These are phyloP conservation scores for Claviceps spartinae DNA, from an alignment of 2,329 filamentous ascomycete species.

Conservation along the genomic window DNA sequence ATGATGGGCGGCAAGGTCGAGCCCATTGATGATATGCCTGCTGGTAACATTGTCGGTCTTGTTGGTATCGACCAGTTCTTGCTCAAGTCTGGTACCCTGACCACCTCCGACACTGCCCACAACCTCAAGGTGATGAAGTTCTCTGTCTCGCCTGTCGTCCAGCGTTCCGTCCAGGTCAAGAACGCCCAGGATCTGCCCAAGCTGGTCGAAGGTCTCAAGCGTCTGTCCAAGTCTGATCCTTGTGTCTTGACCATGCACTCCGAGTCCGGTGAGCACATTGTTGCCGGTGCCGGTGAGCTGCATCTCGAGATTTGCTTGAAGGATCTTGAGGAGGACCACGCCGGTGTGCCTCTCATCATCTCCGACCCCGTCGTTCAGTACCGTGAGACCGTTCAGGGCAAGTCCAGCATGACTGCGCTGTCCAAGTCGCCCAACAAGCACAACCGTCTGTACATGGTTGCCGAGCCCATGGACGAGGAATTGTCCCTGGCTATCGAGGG, in stretches of 20 bases:
- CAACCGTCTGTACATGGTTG: constrained; percentile 98
- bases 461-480: constrained; percentile 83
- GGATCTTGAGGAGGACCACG: constrained; percentile 99
- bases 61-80: constrained; percentile 99
- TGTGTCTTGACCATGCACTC: constrained; percentile 85
- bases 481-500: constrained; percentile 78
- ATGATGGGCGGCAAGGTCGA: constrained; percentile 99
- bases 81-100: constrained; percentile 99
- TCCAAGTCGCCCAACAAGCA: constrained; percentile 99
- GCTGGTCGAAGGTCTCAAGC: constrained; percentile 99
- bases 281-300: constrained; percentile 97
- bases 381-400: constrained; percentile 81
- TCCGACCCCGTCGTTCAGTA: constrained; percentile 97
- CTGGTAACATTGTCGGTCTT: constrained; percentile 98
- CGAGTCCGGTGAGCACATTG: constrained; percentile 95
- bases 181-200: constrained; percentile 99
- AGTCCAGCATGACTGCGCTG: constrained; percentile 88
- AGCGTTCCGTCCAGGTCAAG: constrained; percentile 98
- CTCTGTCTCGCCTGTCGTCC: constrained; percentile 98
- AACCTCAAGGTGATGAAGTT: constrained; percentile 99
- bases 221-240: constrained; percentile 99
- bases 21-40: constrained; percentile 96
- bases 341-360: constrained; percentile 92
- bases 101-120: constrained; percentile 93
- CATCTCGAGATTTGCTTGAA: constrained; percentile 99